Conservation (phyloP, 2,329 filamentous ascomycete species). For the Aureobasidium namibiae region DNA sequence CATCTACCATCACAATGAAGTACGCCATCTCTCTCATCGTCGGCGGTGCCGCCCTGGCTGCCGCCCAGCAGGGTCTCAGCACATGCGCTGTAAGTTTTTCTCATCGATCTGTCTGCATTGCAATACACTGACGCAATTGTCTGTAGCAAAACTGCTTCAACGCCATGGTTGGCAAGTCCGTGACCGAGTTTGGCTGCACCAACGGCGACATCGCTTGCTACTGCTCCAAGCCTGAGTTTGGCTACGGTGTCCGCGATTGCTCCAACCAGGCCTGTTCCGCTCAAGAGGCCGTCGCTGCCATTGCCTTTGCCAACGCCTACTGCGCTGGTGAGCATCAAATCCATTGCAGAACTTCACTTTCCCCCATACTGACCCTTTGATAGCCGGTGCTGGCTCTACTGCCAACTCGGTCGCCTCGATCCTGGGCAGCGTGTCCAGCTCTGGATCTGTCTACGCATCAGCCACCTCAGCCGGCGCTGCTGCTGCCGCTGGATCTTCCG, state of each 20-base stretch:
- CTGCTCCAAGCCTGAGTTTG: constrained; percentile 28
- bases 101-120: neutral
- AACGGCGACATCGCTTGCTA: constrained; percentile 27
- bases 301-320: constrained; percentile 27
- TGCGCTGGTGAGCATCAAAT: constrained; percentile 18
- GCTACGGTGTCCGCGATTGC: constrained; percentile 33
- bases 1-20: constrained; percentile 26
- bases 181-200: constrained; percentile 23
- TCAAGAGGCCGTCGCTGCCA: constrained; percentile 19
- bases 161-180: constrained; percentile 28
- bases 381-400: constrained; percentile 10
- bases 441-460: constrained; percentile 14
- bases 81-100: constrained; percentile 28
- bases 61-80: constrained; percentile 26
- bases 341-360: neutral
- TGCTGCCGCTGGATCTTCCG: neutral
- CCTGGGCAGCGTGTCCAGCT: constrained; percentile 5
- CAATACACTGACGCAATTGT: neutral
- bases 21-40: constrained; percentile 22
- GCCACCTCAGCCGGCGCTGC: constrained; percentile 14
- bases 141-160: constrained; percentile 27
- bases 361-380: neutral
- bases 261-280: constrained; percentile 27
- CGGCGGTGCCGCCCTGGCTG: constrained; percentile 25
- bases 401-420: constrained; percentile 11